Base-by-base conservation (phyloP, 176 grass and related monocot species). In the Urochloa ruziziensis region DNA sequence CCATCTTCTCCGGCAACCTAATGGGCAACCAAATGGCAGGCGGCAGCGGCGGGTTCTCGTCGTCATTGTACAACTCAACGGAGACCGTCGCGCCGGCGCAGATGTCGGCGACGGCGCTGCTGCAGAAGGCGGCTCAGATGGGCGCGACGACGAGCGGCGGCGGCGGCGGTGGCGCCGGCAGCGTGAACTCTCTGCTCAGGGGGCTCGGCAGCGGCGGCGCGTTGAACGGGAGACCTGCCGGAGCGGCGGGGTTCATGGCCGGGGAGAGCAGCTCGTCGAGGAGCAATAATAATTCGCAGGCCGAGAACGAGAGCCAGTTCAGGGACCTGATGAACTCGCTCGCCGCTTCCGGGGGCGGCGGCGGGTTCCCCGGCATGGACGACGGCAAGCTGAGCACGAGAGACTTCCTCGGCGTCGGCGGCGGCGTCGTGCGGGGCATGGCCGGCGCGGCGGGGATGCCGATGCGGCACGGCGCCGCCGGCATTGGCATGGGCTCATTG, bases 61-160 rank as follows among this genome's bases (percentile, higher is more conserved):
- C 81, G 4, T 86, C 84, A 36, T 3, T 89, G 63, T 93, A 84
- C 80, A 84, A 32, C 58, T 79, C 85, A 7, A 59, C 77, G 2
- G 80, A 86, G 39, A 71, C 76, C 4, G 52, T 86, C 19, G 68
- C 73, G 21, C 77, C 75, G 59, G 82, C 91, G 30, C 89, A 91
- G 85, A 97, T 97, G 94, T 94, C 94, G 3, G 91, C 94, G 8
- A 97, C 94, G 0, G 94, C 91, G 64, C 82, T 97, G 23, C 67
- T 97, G 23, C 91, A 92, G 79, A 97, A 94, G 75, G 94, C 94
- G 0, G 87, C 91, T 3, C 94, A 97, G 78, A 97, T 97, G 89
- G 94, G 89, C 52, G 89, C 89, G 30, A 95, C 88, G 19, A 83
- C 83, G 7, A 79, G 85, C 59, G 29, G 73, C 24, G 77, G 78